Evolutionary conservation across 345 rosid genomes (phyloP).

Genomic region (Citrus unshiu): DNA sequence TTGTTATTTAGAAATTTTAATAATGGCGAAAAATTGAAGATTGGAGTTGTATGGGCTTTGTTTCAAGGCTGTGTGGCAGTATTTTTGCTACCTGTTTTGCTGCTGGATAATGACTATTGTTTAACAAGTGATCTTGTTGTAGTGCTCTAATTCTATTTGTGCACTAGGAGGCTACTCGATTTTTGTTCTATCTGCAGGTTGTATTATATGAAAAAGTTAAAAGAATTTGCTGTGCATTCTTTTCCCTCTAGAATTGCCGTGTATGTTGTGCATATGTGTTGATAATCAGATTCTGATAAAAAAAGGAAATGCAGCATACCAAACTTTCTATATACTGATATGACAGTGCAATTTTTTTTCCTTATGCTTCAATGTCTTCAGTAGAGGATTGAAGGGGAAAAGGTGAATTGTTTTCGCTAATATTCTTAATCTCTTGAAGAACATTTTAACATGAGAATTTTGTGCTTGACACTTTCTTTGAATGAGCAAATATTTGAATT

Average conservation of each 20-base stretch:
- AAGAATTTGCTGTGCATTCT: not conserved
- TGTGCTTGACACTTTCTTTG: not conserved
- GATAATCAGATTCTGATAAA: not conserved
- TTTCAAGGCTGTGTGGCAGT: constrained; percentile 16
- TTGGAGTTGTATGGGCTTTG: not conserved
- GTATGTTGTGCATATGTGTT: not conserved
- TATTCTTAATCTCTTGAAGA: not conserved
- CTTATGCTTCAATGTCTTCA: not conserved
- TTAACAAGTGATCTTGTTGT: constrained; percentile 11
- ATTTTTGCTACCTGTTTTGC: constrained; percentile 10
- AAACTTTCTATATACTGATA: not conserved
- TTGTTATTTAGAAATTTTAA: constrained; percentile 19
- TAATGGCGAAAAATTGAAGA: constrained; percentile 14
- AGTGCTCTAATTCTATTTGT: not conserved
- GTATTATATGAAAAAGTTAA: constrained; percentile 4
- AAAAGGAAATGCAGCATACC: not conserved
- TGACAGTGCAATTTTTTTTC: not conserved
- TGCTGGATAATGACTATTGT: constrained; percentile 5
- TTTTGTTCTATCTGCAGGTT: constrained; percentile 8
- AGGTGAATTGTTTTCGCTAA: not conserved
- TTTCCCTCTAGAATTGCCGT: not conserved
- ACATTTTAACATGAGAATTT: not conserved
- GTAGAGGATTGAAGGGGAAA: not conserved
- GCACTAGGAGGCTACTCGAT: constrained; percentile 7
- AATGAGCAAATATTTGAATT: not conserved